Evolutionary conservation across 441 rosid species (phyloP).

Genomic region (Corymbia calophylla): DNA sequence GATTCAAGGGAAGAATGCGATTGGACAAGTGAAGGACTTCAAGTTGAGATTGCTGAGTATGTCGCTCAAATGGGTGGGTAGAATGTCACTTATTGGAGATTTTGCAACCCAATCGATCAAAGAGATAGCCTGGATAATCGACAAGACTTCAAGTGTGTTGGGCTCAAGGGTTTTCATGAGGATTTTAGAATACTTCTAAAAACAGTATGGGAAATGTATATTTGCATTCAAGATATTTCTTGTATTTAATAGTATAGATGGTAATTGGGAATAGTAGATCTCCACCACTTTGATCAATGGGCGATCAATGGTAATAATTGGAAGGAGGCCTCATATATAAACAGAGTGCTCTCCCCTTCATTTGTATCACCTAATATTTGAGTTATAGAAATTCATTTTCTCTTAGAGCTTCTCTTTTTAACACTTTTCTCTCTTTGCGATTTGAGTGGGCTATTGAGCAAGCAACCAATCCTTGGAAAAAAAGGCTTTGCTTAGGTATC

Average conservation of each 20-base stretch:
- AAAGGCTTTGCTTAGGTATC: background rate
- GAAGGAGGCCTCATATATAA: background rate
- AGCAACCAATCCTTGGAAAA: rapidly evolving
- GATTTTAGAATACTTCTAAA: too few species aligned
- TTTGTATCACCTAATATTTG: background rate
- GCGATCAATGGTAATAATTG: background rate
- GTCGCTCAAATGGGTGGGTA: too few species aligned
- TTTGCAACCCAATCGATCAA: too few species aligned
- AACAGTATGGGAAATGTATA: too few species aligned
- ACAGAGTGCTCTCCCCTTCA: background rate
- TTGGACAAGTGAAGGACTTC: too few species aligned
- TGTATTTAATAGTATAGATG: background rate
- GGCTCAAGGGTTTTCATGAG: too few species aligned
- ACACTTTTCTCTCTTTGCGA: background rate
- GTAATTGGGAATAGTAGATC: background rate
- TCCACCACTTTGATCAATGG: background rate
- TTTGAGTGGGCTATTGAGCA: rapidly evolving
- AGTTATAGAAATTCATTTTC: background rate
- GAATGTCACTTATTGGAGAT: too few species aligned
- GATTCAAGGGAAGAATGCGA: too few species aligned
- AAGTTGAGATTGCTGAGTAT: too few species aligned
- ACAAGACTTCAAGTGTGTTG: too few species aligned
- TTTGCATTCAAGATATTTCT: rapidly evolving
- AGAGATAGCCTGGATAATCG: too few species aligned
- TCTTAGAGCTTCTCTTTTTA: rapidly evolving